These are phyloP conservation scores for Protomyces arabidopsidicola DNA, from an alignment of 1,139 yeast genomes.

Conservation along the genomic window DNA sequence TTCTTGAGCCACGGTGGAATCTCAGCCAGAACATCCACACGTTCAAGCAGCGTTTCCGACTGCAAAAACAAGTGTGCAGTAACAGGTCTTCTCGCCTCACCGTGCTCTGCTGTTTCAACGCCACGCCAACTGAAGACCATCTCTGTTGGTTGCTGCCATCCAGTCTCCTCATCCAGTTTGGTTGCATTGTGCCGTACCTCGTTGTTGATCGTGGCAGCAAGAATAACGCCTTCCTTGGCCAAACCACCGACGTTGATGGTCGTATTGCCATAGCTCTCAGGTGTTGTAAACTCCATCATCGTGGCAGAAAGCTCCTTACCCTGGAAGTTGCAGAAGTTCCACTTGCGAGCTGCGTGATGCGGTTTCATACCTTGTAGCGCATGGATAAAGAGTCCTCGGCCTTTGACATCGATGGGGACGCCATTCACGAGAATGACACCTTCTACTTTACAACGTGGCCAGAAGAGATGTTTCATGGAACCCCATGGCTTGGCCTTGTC, in stretches of 20 bases:
- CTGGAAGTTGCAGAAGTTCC: conserved; percentile 93
- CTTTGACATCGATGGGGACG: conserved; percentile 41
- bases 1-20: conserved; percentile 90
- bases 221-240: conserved; percentile 57
- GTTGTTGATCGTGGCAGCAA: conserved; percentile 65
- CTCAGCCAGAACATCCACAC: conserved; percentile 97
- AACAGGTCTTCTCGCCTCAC: background rate
- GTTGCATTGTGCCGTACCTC: conserved; percentile 58
- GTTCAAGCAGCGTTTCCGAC: conserved; percentile 57
- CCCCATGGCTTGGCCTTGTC: conserved; percentile 90
- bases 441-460: conserved; percentile 77
- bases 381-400: conserved; percentile 82
- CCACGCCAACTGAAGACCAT: conserved; percentile 60
- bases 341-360: conserved; percentile 93
- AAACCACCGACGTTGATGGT: conserved; percentile 76
- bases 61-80: conserved; percentile 45
- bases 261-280: conserved; percentile 78
- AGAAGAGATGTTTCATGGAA: conserved; percentile 86
- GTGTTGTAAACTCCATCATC: conserved; percentile 94
- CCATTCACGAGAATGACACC: conserved; percentile 54
- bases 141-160: conserved; percentile 82
- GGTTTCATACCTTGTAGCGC: conserved; percentile 99
- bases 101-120: conserved; percentile 39
- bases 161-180: conserved; percentile 64
- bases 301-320: conserved; percentile 68